phyloP scores from a whole-genome alignment of 1,284 basidiomycete species.

The Naganishia cerealis region DNA sequence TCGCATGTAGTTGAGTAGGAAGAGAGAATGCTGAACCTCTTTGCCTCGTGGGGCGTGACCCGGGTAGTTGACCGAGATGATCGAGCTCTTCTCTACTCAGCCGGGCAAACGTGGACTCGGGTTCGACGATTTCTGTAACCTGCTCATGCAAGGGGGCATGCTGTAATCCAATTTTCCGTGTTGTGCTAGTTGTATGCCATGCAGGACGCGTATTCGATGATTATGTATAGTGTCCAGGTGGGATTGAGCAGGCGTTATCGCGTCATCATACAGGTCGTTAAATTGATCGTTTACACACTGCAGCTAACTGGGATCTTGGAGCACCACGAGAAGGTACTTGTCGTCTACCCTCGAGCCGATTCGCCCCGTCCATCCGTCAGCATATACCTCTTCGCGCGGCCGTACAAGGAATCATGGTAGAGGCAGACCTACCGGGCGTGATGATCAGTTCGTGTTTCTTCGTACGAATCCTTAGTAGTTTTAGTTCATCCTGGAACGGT shows the following conservation, averaged over 20 bases:
- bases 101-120: constrained; percentile 49
- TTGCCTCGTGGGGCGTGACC: not conserved
- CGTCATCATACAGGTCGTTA: not conserved
- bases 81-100: constrained; percentile 51
- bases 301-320: constrained; percentile 67
- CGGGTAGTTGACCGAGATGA: constrained; percentile 52
- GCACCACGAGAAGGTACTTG: constrained; percentile 75
- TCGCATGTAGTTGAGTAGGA: not conserved
- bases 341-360: constrained; percentile 61
- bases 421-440: constrained; percentile 69
- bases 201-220: not conserved
- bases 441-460: constrained; percentile 90
- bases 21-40: not conserved
- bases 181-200: not conserved
- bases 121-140: constrained; percentile 51
- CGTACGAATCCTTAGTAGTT: constrained; percentile 85
- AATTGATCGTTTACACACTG: not conserved
- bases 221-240: too few relatives aligned
- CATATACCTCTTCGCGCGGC: not conserved
- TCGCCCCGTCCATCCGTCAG: not conserved
- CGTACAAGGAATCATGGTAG: not conserved
- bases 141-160: constrained; percentile 49
- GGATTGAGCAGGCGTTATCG: not conserved
- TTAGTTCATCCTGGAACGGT: constrained; percentile 71
- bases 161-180: constrained; percentile 36